phyloP scores from a whole-genome alignment of 345 rosid species.

The Pistacia vera region DNA sequence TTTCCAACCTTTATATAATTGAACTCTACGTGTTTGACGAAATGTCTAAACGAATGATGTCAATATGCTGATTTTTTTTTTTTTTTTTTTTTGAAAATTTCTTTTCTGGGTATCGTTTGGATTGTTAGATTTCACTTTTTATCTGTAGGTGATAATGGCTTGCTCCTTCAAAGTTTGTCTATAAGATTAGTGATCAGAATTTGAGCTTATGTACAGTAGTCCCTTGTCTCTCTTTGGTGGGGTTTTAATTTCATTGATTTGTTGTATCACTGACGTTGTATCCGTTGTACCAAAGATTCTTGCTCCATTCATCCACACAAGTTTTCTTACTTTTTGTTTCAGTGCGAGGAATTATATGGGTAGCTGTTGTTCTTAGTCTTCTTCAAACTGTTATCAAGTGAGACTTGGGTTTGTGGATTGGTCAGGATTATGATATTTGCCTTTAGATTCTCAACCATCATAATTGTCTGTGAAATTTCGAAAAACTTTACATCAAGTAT shows the following conservation, averaged over 20 bases:
- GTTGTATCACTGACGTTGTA: too few relatives aligned
- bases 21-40: slow-evolving; percentile 1
- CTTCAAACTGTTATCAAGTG: background rate
- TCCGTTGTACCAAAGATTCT: too few relatives aligned
- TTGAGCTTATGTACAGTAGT: background rate
- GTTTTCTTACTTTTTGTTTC: background rate
- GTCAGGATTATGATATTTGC: background rate
- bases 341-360: background rate
- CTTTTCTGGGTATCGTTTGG: background rate
- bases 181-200: background rate
- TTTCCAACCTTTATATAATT: background rate
- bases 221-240: background rate
- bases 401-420: background rate
- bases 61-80: background rate
- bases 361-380: background rate
- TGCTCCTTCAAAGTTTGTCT: background rate
- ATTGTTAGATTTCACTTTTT: background rate
- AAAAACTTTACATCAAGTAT: background rate
- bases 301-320: too few relatives aligned
- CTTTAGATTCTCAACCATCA: background rate
- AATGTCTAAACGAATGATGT: slow-evolving; percentile 8
- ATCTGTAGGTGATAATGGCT: background rate
- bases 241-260: background rate
- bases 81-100: background rate
- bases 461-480: too few relatives aligned